Evolutionary conservation across 2,329 filamentous ascomycete species (phyloP), one percentile per base, ranked within the genome.

Genomic region (Fusarium keratoplasticum): DNA sequence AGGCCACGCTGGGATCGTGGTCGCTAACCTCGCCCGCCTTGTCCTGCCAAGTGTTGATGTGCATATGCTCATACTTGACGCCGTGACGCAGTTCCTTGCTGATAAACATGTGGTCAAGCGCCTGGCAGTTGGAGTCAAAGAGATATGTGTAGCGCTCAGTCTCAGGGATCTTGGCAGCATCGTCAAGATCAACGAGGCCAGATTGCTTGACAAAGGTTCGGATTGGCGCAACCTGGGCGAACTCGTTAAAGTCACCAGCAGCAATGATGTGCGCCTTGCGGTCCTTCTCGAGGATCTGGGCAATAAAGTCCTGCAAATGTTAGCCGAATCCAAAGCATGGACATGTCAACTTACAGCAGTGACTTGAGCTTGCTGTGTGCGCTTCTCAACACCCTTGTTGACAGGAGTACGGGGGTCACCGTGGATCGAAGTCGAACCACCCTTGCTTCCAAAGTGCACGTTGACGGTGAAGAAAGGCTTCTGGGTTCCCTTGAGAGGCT

Each of bases 181-280:
- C 90, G 75, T 94, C 91, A 2, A 93, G 82, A 72, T 94, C 91
- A 36, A 85, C 74, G 54, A 94, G 83, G 3, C 88, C 87, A 0
- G 89, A 91, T 22, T 86, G 83, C 5, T 81, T 71, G 1, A 83
- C 77, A 72, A 94, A 93, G 2, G 82, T 83, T 69, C 85, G 80
- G 58, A 94, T 80, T 2, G 92, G 91, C 79, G 86, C 77, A 11
- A 90, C 91, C 70, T 91, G 91, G 6, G 87, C 80, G 79, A 93
- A 94, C 80, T 94, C 92, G 84, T 94, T 94, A 80, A 92, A 94
- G 82, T 94, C 92, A 29, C 92, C 92, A 0, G 89, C 88, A 3
- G 86, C 83, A 68, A 94, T 86, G 73, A 94, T 80, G 27, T 84
- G 84, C 0, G 92, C 91, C 18, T 86, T 81, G 13, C 84, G 79